phyloP scores from a whole-genome alignment of 176 grass and related monocot species.

The Aegilops bicornis region DNA sequence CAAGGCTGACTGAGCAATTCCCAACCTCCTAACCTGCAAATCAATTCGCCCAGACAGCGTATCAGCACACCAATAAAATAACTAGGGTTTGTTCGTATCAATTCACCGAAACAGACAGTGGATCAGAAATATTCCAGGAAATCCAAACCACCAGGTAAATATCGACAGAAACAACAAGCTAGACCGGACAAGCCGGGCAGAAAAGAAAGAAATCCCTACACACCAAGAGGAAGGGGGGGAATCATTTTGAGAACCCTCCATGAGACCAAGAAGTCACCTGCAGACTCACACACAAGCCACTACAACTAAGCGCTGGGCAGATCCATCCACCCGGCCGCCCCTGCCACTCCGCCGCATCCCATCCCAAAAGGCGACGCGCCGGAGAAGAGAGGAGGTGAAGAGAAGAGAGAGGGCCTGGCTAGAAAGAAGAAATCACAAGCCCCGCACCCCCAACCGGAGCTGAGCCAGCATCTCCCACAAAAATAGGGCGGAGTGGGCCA shows the following conservation, averaged over 20 bases:
- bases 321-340: conserved; percentile 32
- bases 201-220: neutral
- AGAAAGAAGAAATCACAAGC: conserved; percentile 22
- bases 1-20: neutral
- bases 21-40: conserved; percentile 34
- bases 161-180: conserved; percentile 11
- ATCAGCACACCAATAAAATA: conserved; percentile 25
- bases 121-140: neutral
- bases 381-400: neutral
- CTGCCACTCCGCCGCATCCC: conserved; percentile 24
- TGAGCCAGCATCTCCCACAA: conserved; percentile 33
- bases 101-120: neutral
- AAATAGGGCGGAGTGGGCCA: conserved; percentile 47
- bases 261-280: conserved; percentile 27
- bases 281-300: neutral
- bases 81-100: conserved; percentile 4
- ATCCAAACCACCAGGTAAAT: neutral
- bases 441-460: neutral
- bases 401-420: neutral
- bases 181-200: neutral
- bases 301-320: neutral
- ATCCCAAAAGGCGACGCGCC: conserved; percentile 36
- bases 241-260: neutral
- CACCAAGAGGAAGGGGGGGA: neutral
- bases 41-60: neutral